Base-by-base conservation (phyloP, 768 basidiomycete species). In the Termitomyces sp. region DNA sequence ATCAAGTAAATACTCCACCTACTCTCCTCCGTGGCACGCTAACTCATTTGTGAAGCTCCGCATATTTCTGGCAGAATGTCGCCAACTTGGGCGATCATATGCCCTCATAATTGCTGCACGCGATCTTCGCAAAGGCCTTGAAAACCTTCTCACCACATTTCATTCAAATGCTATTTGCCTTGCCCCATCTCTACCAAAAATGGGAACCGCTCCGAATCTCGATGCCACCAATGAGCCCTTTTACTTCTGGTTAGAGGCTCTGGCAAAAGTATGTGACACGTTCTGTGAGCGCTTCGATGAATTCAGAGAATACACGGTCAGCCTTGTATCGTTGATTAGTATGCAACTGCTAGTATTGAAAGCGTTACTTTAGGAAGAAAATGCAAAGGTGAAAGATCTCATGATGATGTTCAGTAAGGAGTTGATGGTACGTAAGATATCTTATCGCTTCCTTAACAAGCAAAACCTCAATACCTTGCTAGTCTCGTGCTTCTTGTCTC, bases 221-320 rank as follows among this genome's bases (percentile, higher is more conserved):
- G 24, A 36, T 20, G 35, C 6, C 36, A n/a, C n/a, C 22, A 35
- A 47, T 42, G 1, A 53, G 45, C 40, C 45, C 16, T 58, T 64
- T 28, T 43, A 49, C 7, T 56, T 50, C 43, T 60, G 45, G 56
- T 20, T 64, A 5, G 46, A 54, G 28, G 26, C 36, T 7, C 50
- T 63, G 3, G 63, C 63, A 42, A 32, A 40, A 4, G 58, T 53
- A 20, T 64, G 60, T 22, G 51, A 60, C 20, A 52, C 22, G 1
- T 56, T 66, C 44, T 48, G 56, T 24, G 63, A 60, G 16, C 58
- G 63, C 1, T 43, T 66, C 20, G 28, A 55, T 32, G 63, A 66
- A 20, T 66, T 64, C 36, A 55, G 63, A 30, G 61, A 66, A 49
- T 64, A 64, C 36, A 64, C 61, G 4, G 65, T 63, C 20, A 54